These are phyloP conservation scores for Epipyxis sp. DNA, from an alignment of 108 stramenopile species.

Conservation along the genomic window DNA sequence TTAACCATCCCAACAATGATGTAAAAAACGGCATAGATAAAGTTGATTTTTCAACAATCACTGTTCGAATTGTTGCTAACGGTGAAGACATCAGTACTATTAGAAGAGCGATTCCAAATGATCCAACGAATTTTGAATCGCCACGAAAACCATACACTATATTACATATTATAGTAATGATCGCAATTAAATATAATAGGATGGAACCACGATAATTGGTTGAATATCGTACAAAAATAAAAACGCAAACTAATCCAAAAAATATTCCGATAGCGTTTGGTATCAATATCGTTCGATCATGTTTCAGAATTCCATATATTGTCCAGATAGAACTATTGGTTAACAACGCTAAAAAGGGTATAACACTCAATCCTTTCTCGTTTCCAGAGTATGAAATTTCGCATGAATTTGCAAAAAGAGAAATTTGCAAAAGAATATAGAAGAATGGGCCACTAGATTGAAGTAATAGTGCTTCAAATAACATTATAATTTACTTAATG, in stretches of 20 bases:
- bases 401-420: no score
- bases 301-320: background rate
- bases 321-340: constrained; percentile 13
- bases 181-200: background rate
- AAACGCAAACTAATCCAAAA: background rate
- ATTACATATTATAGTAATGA: background rate
- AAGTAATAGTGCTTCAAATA: no score
- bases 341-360: background rate
- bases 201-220: background rate
- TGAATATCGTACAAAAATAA: background rate
- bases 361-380: background rate
- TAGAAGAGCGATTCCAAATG: background rate
- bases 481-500: no score
- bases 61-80: background rate
- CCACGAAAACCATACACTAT: background rate
- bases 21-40: background rate
- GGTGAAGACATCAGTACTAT: background rate
- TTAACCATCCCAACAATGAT: background rate
- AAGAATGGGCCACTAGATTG: background rate
- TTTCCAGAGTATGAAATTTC: background rate
- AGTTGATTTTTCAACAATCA: constrained; percentile 6
- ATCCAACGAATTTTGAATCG: background rate
- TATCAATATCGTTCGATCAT: background rate
- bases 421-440: background rate
- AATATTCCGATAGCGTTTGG: background rate